phyloP scores from a whole-genome alignment of 345 rosid genomes.

The Eutrema yunnanense region DNA sequence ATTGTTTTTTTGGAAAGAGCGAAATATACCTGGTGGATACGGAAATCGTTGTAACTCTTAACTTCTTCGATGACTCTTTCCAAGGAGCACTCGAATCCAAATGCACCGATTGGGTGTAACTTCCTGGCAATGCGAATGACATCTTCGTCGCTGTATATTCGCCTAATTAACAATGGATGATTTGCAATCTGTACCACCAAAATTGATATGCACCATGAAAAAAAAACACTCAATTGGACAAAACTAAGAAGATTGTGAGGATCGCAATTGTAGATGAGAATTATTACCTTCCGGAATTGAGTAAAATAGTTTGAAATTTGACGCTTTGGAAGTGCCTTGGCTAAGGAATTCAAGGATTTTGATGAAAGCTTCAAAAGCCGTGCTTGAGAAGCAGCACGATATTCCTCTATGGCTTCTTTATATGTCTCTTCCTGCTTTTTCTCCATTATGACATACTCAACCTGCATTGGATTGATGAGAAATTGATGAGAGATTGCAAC shows the following conservation, averaged over 20 bases:
- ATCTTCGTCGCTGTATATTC: conserved; percentile 71
- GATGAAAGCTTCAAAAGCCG: conserved; percentile 56
- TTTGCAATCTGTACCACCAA: conserved; percentile 71
- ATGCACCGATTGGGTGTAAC: conserved; percentile 79
- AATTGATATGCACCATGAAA: neutral
- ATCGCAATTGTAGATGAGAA: neutral
- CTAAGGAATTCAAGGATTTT: conserved; percentile 35
- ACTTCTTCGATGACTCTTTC: conserved; percentile 81
- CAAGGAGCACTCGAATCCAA: conserved; percentile 83
- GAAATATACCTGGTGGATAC: conserved; percentile 77
- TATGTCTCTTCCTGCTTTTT: conserved; percentile 72
- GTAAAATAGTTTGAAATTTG: conserved; percentile 90
- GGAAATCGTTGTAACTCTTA: conserved; percentile 75
- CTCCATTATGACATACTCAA: conserved; percentile 81
- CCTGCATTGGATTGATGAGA: conserved; percentile 39
- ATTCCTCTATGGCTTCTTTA: conserved; percentile 86
- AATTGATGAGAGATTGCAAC: conserved; percentile 7
- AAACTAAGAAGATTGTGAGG: neutral
- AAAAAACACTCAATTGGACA: neutral
- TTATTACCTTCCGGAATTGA: conserved; percentile 87
- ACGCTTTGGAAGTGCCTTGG: conserved; percentile 64
- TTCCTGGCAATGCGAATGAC: conserved; percentile 65
- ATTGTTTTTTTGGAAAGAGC: neutral
- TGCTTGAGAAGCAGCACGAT: conserved; percentile 71
- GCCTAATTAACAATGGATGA: conserved; percentile 91